Conservation (phyloP, 495 filamentous ascomycete species). For the Hypoxylon intermedium region DNA sequence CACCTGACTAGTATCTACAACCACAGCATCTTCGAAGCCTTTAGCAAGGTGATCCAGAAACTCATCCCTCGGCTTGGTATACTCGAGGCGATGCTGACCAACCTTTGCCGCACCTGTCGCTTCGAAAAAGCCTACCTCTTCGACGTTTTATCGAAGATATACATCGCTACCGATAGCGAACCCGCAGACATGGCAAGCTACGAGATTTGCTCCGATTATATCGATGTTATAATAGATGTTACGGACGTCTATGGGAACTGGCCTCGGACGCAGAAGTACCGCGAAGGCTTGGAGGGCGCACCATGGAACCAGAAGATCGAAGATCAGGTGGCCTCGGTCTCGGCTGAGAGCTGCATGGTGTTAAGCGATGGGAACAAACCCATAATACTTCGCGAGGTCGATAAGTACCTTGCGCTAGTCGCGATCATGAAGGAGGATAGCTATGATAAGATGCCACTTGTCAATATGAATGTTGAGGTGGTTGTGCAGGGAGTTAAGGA, state of each 20-base stretch:
- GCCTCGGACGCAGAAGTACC: constrained; percentile 58
- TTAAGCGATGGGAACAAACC: constrained; percentile 77
- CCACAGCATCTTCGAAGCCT: constrained; percentile 96
- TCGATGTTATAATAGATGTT: constrained; percentile 96
- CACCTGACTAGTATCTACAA: constrained; percentile 97
- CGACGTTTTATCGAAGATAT: constrained; percentile 96
- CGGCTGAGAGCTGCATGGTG: constrained; percentile 81
- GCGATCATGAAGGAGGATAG: constrained; percentile 74
- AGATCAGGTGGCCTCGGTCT: constrained; percentile 65
- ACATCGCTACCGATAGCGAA: constrained; percentile 92
- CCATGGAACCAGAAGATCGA: constrained; percentile 69
- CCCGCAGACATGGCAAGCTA: constrained; percentile 93
- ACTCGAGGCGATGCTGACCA: constrained; percentile 89
- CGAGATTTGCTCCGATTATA: constrained; percentile 97
- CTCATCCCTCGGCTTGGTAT: constrained; percentile 91
- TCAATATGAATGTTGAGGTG: constrained; percentile 64
- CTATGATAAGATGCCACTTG: constrained; percentile 64
- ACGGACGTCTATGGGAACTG: constrained; percentile 89
- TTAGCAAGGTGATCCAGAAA: constrained; percentile 97
- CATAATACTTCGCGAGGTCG: constrained; percentile 89
- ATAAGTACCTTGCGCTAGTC: constrained; percentile 81
- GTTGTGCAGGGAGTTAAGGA: constrained; percentile 62
- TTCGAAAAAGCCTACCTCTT: constrained; percentile 99
- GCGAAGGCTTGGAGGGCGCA: constrained; percentile 64
- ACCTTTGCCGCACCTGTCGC: constrained; percentile 82